These are phyloP conservation scores for Hippophae rhamnoides DNA, from an alignment of 306 rosid genomes.

Conservation along the genomic window DNA sequence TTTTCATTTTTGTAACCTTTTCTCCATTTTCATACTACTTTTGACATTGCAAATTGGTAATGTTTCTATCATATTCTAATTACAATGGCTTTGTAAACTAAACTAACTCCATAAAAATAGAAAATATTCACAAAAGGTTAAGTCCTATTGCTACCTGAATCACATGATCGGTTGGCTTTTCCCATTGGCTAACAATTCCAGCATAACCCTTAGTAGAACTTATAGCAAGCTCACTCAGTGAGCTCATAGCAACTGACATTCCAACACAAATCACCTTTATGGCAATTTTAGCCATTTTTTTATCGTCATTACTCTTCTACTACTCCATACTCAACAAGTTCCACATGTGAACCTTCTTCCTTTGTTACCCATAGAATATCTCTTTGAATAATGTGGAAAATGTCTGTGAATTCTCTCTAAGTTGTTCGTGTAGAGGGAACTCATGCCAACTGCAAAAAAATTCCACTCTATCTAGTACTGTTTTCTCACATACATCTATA, in stretches of 20 bases:
- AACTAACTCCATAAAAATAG: slow-evolving; percentile 16
- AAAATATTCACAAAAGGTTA: slow-evolving; percentile 3
- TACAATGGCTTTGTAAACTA: slow-evolving; percentile 18
- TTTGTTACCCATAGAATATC: slow-evolving; percentile 9
- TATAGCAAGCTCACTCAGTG: slow-evolving; percentile 59
- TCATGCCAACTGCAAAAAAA: slow-evolving; percentile 65
- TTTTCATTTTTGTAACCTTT: too few species aligned
- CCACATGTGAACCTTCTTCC: slow-evolving; percentile 37
- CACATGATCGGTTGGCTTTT: slow-evolving; percentile 35
- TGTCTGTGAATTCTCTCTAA: slow-evolving; percentile 37
- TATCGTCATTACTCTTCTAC: slow-evolving; percentile 51
- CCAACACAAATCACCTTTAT: slow-evolving; percentile 75
- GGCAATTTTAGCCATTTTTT: slow-evolving; percentile 66
- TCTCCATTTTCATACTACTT: too few species aligned
- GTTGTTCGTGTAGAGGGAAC: slow-evolving; percentile 47
- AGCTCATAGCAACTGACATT: slow-evolving; percentile 74
- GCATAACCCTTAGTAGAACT: slow-evolving; percentile 59
- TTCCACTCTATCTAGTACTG: slow-evolving; percentile 61
- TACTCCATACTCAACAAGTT: slow-evolving; percentile 42
- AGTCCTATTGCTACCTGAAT: slow-evolving; percentile 18
- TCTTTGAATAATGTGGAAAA: slow-evolving; percentile 30
- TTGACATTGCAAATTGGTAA: too few species aligned
- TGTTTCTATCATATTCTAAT: slow-evolving; percentile 1
- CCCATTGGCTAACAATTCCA: slow-evolving; percentile 63
- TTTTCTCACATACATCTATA: slow-evolving; percentile 47